These are phyloP conservation scores for Magnolia officinalis DNA, from an alignment of 164 flowering plant genomes.

Conservation along the genomic window DNA sequence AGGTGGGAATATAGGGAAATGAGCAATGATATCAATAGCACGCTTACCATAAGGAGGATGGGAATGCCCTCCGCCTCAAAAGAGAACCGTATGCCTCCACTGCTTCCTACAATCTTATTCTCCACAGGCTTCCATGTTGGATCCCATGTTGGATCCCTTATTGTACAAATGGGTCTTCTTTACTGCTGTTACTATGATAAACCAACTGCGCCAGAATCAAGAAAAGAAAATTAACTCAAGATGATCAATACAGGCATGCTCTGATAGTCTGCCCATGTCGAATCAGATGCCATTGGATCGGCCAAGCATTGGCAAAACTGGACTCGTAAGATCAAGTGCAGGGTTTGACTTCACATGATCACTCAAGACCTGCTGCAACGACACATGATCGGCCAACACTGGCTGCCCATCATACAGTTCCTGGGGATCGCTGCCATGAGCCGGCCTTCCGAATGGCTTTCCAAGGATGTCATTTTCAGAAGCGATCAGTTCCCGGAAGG, in stretches of 20 bases:
- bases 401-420: constrained; percentile 60
- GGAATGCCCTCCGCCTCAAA: not conserved
- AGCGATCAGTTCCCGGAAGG: constrained; percentile 43
- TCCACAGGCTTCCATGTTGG: not conserved
- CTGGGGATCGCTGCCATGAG: constrained; percentile 23
- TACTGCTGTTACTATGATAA: not conserved
- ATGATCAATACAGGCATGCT: not conserved
- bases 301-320: constrained; percentile 36
- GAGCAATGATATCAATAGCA: not conserved
- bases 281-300: constrained; percentile 26
- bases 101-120: not conserved
- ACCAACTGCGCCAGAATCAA: not conserved
- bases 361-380: constrained; percentile 60
- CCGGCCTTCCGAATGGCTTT: constrained; percentile 47
- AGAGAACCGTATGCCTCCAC: not conserved
- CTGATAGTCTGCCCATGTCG: constrained; percentile 17
- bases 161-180: not conserved
- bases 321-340: constrained; percentile 44
- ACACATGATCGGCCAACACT: constrained; percentile 63
- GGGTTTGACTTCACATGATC: constrained; percentile 47
- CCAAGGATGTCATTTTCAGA: constrained; percentile 44
- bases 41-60: not conserved
- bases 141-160: not conserved
- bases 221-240: not conserved
- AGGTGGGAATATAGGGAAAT: too few species aligned